phyloP scores from a whole-genome alignment of 2,329 filamentous ascomycete species.

The Trichoderma semiorbis region DNA sequence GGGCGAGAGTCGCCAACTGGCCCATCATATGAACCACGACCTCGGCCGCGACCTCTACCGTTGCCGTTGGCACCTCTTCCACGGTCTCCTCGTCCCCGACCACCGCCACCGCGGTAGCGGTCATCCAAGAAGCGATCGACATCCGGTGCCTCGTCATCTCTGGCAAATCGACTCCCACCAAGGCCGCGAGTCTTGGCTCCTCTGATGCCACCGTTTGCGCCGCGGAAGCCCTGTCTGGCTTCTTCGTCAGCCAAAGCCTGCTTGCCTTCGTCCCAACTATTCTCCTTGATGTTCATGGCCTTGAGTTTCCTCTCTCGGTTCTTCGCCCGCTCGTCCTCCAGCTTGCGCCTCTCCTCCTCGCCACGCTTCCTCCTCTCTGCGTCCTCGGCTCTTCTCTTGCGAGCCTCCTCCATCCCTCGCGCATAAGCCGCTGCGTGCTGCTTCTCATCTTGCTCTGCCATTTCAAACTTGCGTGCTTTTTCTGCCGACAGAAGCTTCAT shows the following conservation, averaged over 20 bases:
- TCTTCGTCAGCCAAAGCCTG: constrained; percentile 42
- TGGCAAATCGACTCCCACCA: constrained; percentile 42
- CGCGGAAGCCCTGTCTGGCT: constrained; percentile 39
- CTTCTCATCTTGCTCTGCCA: constrained; percentile 54
- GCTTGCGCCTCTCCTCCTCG: constrained; percentile 49
- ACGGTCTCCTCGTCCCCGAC: constrained; percentile 28
- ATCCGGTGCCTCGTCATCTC: constrained; percentile 33
- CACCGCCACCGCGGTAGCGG: constrained; percentile 31
- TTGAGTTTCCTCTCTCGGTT: constrained; percentile 60
- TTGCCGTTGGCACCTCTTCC: constrained; percentile 34
- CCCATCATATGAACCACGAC: constrained; percentile 29
- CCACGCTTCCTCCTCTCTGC: constrained; percentile 49
- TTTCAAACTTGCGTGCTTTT: constrained; percentile 57
- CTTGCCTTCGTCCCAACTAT: constrained; percentile 60
- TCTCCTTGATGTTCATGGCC: constrained; percentile 52
- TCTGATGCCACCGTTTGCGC: constrained; percentile 40
- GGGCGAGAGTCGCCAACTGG: constrained; percentile 23
- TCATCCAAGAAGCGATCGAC: constrained; percentile 39
- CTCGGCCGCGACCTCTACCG: constrained; percentile 35
- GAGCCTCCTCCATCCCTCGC: constrained; percentile 54
- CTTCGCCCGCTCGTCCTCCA: constrained; percentile 58
- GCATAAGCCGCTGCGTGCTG: constrained; percentile 54
- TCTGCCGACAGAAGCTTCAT: constrained; percentile 58
- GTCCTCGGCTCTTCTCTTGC: constrained; percentile 49
- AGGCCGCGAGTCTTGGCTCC: constrained; percentile 36